These are phyloP conservation scores for Triticum dicoccoides DNA, from an alignment of 176 grass and related monocot species.

Conservation along the genomic window DNA sequence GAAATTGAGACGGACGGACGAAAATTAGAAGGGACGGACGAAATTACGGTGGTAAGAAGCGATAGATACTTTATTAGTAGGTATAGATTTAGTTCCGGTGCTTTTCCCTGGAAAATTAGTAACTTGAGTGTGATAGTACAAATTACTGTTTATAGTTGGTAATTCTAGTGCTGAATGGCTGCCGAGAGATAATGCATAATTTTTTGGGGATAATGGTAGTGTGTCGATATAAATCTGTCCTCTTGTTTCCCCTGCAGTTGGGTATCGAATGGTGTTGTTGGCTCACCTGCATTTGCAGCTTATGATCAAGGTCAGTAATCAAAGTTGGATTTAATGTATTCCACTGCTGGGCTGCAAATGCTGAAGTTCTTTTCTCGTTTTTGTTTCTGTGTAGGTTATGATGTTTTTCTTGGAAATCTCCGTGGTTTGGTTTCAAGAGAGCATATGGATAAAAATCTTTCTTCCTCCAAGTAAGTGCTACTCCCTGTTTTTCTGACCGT, in stretches of 20 bases:
- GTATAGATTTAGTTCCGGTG: not conserved
- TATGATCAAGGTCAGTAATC: slow-evolving; percentile 85
- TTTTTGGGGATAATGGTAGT: not conserved
- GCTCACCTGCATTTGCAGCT: slow-evolving; percentile 97
- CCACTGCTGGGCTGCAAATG: not conserved
- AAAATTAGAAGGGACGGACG: too few species aligned
- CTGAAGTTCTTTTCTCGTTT: slow-evolving; percentile 1
- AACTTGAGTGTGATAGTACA: not conserved
- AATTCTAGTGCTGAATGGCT: not conserved
- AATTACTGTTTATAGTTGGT: not conserved
- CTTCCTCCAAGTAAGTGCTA: slow-evolving; percentile 81
- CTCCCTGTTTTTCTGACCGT: too few species aligned
- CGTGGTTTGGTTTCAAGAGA: slow-evolving; percentile 93
- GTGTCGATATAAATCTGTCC: not conserved
- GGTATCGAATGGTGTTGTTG: slow-evolving; percentile 97
- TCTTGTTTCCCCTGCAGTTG: slow-evolving; percentile 46
- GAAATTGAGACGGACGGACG: too few species aligned
- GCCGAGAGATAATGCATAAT: not conserved
- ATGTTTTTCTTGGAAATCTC: slow-evolving; percentile 98
- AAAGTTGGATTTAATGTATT: slow-evolving; percentile 19
- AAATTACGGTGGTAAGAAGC: too few species aligned
- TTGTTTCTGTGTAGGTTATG: slow-evolving; percentile 58
- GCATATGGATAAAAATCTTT: slow-evolving; percentile 76
- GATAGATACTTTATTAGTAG: too few species aligned
- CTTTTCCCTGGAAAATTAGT: not conserved